Conservation (phyloP, 495 filamentous ascomycete species). For the Elasticomyces elasticus region DNA sequence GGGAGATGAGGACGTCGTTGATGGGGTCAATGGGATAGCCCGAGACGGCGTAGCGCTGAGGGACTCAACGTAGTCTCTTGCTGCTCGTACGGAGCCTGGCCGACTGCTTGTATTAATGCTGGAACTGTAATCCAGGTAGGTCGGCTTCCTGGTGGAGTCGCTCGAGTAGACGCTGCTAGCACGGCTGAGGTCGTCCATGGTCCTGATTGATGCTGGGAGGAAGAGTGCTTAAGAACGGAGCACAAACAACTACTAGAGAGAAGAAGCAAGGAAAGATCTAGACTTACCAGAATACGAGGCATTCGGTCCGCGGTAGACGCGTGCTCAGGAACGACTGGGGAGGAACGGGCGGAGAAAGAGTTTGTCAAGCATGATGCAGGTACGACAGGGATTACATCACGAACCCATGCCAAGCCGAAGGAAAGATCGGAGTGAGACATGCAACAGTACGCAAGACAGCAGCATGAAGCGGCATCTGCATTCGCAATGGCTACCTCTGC, state of each 20-base stretch:
- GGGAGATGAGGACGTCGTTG: background rate
- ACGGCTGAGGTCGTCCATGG: conserved; percentile 5
- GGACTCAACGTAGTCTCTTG: background rate
- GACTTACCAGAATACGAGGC: background rate
- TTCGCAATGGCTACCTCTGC: background rate
- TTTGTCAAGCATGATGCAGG: background rate
- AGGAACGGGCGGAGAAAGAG: background rate
- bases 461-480: background rate
- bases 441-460: background rate
- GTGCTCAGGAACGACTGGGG: background rate
- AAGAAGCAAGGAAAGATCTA: background rate
- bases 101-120: background rate
- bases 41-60: background rate
- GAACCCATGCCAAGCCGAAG: no score
- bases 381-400: background rate
- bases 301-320: background rate
- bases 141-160: conserved; percentile 1
- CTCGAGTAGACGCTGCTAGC: conserved; percentile 15
- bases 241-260: background rate
- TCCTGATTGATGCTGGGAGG: background rate
- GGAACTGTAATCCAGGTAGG: background rate
- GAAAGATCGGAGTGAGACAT: background rate
- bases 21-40: background rate
- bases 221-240: no score
- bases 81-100: background rate